Evolutionary conservation across 2,329 filamentous ascomycete species (phyloP), one percentile per base, ranked within the genome.

Genomic region (Penicillium janthinellum): DNA sequence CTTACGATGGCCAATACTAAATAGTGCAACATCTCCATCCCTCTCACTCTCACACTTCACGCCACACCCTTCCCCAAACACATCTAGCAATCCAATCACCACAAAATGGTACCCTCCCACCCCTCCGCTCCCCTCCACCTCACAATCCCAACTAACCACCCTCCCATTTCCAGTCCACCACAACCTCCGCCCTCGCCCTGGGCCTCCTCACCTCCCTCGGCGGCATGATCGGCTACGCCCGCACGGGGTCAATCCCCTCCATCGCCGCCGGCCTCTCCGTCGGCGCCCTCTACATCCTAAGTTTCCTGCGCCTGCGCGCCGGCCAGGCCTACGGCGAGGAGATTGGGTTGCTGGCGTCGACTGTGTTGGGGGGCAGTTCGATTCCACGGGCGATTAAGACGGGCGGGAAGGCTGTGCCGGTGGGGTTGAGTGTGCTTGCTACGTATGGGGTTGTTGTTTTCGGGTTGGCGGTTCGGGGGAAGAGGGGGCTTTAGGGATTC

Each of bases 341-440:
- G 78, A 81, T 96, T 45, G 91, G 90, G n/a, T 84, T 99, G 10
- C 82, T 97, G 45, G 95, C 95, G 4, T 96, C 91, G 0, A 71
- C 92, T n/a, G 80, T 98, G 28, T 84, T 99, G 38, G 94, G 85
- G 2, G 92, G 92, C 20, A 90, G 90, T 44, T 90, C 91, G 1
- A 88, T 98, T 61, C 95, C 95, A 12, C 85, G 95, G 54, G 95
- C 92, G 4, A 87, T 99, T 71, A 91, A 88, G 75, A 85, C 88
- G 44, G 83, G 84, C 68, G 73, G 73, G 10, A 99, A 98, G 84
- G 90, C 91, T 0, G 85, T 99, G 54, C 94, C 95, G 0, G 83
- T 90, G 57, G 86, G 88, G 11, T 79, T 99, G 71, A 94, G 91
- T 71, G 71, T 92, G 50, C 73, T 98, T 71, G 92, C 94, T 14